Evolutionary conservation across 1,284 basidiomycete genomes (phyloP), one percentile per base, ranked within the genome.

Genomic region (Phellopilus nigrolimitatus): DNA sequence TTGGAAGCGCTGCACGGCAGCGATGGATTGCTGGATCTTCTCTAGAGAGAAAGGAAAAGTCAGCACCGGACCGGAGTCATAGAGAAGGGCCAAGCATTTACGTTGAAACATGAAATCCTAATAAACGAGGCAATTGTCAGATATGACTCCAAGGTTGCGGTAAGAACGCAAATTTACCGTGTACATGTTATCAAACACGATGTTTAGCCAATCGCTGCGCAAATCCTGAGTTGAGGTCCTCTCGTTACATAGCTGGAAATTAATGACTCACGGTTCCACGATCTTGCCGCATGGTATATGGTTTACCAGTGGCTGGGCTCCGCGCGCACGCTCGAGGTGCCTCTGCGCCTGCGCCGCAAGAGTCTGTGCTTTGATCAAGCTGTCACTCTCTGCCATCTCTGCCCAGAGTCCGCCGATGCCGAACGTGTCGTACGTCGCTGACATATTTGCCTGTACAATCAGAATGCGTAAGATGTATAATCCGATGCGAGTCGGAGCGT

Each of bases 101-200:
- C 54, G 43, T 52, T 55, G 54, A 38, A 51, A 55, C 19, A 55
- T 40, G 25, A 48, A 47, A 38, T 55, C 49, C 49, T 51, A 41
- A n/a, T 36, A 12, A 27, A 10, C 10, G 13, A 36, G 15, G 5
- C 6, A 43, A 22, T n/a, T 9, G 41, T 51, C 21, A 51, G 42
- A 51, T n/a, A 15, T 13, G 15, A 17, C 4, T 44, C 9, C 15
- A 6, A 17, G 17, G 15, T n/a, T n/a, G n/a, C n/a, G n/a, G 19
- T 31, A 24, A 34, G 28, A 17, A 22, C 17, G 38, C 39, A 10
- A 15, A n/a, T 42, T 40, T 22, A 51, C 49, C 15, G 49, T 55
- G 39, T 51, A 55, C 33, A 55, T 44, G 37, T 51, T 55, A 24
- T 55, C 54, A 30, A 55, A 55, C 8, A 55, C 54, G 15, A 52